phyloP scores from a whole-genome alignment of 352 stramenopile species.

The Globisporangium splendens region DNA sequence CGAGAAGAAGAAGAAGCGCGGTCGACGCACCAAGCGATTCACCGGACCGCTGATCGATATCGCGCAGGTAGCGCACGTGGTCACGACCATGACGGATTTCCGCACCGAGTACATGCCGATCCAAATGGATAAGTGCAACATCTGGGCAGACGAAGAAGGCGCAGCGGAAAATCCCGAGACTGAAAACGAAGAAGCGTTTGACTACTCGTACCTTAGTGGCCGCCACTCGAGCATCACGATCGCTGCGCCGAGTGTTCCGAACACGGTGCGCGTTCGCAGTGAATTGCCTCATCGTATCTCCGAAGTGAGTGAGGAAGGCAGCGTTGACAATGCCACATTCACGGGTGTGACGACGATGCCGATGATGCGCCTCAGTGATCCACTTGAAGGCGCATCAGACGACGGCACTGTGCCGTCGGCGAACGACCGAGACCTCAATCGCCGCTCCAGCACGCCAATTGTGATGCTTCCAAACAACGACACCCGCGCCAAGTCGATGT shows the following conservation, averaged over 20 bases:
- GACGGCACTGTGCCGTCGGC: slow-evolving; percentile 8
- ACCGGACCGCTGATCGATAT: slow-evolving; percentile 55
- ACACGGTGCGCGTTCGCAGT: slow-evolving; percentile 26
- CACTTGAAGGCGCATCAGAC: slow-evolving; percentile 16
- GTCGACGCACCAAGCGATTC: slow-evolving; percentile 8
- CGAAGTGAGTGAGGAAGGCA: slow-evolving; percentile 41
- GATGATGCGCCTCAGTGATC: slow-evolving; percentile 10
- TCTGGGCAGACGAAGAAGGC: slow-evolving; percentile 43
- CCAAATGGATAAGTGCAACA: slow-evolving; percentile 33
- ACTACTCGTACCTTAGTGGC: not conserved
- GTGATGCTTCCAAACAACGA: slow-evolving; percentile 20
- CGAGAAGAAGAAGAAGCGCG: slow-evolving; percentile 34
- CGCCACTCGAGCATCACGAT: not conserved
- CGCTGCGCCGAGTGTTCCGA: not conserved
- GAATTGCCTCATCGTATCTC: slow-evolving; percentile 31
- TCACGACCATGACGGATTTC: slow-evolving; percentile 68
- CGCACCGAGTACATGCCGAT: slow-evolving; percentile 53
- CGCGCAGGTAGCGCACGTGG: slow-evolving; percentile 63
- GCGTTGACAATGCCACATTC: slow-evolving; percentile 19
- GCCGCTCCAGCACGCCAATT: slow-evolving; percentile 22
- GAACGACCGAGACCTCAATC: slow-evolving; percentile 21
- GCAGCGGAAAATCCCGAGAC: slow-evolving; percentile 18
- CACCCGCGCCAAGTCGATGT: slow-evolving; percentile 15
- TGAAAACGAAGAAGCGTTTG: not conserved
- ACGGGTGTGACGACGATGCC: not conserved